These are phyloP conservation scores for Heritiera fomes DNA, from an alignment of 345 rosid genomes.

Conservation along the genomic window DNA sequence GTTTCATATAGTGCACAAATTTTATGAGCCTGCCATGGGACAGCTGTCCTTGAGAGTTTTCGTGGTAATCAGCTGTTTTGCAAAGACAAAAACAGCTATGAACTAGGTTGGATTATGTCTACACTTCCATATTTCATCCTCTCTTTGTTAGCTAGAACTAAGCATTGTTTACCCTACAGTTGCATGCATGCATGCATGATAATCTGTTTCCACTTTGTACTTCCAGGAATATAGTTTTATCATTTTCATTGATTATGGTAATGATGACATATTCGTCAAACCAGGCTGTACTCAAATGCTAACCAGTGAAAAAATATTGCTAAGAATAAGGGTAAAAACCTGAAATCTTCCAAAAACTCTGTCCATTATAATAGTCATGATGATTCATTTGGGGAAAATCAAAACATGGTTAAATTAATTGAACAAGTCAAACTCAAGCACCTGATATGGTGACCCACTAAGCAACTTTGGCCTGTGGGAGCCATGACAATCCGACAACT, in stretches of 20 bases:
- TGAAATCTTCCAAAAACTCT: neutral
- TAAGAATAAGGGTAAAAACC: neutral
- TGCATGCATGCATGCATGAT: slow-evolving; percentile 17
- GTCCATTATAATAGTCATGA: neutral
- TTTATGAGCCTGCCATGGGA: neutral
- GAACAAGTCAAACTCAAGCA: neutral
- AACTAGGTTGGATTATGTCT: neutral
- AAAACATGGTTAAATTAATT: neutral
- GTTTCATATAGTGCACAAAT: neutral
- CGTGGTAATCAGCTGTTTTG: neutral
- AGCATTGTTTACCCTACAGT: neutral
- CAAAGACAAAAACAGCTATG: slow-evolving; percentile 9
- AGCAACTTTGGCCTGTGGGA: neutral
- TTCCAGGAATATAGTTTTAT: neutral
- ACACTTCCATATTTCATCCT: neutral
- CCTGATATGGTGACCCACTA: slow-evolving; percentile 5
- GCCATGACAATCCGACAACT: neutral
- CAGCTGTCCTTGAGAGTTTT: neutral
- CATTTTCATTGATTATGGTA: neutral
- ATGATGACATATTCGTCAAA: neutral
- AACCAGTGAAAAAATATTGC: neutral
- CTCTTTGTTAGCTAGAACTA: too few relatives aligned
- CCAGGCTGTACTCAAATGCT: neutral
- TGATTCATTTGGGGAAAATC: neutral
- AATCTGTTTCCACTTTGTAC: slow-evolving; percentile 5